Evolutionary conservation across 1,284 basidiomycete genomes (phyloP).

Genomic region (Sanghuangporus sanghuang): DNA sequence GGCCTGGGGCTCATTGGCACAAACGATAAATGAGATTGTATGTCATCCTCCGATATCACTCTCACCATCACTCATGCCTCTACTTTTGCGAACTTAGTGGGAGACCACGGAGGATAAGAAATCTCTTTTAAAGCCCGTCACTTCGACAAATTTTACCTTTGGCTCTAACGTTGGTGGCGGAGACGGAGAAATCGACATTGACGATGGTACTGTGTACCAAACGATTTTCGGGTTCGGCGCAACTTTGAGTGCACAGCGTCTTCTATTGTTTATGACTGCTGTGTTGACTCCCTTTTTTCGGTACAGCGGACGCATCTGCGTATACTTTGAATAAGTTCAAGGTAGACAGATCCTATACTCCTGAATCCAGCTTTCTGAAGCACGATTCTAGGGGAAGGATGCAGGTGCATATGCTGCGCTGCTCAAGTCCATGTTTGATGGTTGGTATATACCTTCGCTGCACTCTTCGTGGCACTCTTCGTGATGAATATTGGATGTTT

Average conservation of each 20-base stretch:
- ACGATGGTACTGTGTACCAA: slow-evolving; percentile 38
- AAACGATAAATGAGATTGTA: background rate
- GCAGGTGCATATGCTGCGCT: slow-evolving; percentile 5
- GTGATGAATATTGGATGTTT: background rate
- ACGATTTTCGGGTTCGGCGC: slow-evolving; percentile 45
- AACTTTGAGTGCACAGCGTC: slow-evolving; percentile 36
- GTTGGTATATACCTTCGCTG: background rate
- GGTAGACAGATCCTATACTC: slow-evolving; percentile 24
- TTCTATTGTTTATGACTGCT: background rate
- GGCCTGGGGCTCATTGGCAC: background rate
- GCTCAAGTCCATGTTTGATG: slow-evolving; percentile 14
- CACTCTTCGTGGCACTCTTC: background rate
- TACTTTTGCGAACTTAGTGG: background rate
- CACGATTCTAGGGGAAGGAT: slow-evolving; percentile 6
- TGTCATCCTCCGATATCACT: background rate
- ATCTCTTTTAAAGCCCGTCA: background rate
- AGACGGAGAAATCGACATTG: slow-evolving; percentile 39
- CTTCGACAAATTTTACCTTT: slow-evolving; percentile 28
- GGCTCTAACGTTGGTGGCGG: slow-evolving; percentile 33
- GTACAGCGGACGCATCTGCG: slow-evolving; percentile 45
- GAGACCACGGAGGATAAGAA: slow-evolving; percentile 7
- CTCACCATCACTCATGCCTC: background rate
- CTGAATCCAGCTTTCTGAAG: background rate
- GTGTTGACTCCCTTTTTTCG: background rate
- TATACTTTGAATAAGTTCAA: slow-evolving; percentile 41